Percentiles rank a stretch among this genome's conserved stretches.
Evolutionary conservation across 2,329 filamentous ascomycete species (phyloP).

Genomic region (Diaporthe caulivora): DNA sequence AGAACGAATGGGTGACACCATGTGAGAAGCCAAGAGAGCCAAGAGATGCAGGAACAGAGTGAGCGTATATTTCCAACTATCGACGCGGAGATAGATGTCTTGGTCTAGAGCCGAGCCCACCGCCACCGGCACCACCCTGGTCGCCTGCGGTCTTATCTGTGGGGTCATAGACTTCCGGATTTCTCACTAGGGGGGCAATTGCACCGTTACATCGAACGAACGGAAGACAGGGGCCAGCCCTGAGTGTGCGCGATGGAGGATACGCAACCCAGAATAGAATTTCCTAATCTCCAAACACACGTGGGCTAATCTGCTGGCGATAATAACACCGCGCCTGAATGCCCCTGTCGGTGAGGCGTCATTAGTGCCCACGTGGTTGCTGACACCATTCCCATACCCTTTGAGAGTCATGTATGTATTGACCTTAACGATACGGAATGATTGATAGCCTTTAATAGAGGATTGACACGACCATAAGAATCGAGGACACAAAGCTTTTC

Average conservation of each 20-base stretch:
- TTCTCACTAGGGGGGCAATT: background rate
- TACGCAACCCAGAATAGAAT: background rate
- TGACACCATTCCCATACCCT: background rate
- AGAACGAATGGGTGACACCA: background rate
- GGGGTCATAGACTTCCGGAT: background rate
- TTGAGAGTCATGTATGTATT: background rate
- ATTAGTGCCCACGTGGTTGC: background rate
- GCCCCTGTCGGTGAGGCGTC: background rate
- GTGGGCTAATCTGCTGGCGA: background rate
- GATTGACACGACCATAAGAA: no score
- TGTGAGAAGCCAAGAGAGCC: constrained; percentile 1
- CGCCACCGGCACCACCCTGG: background rate
- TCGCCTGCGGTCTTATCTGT: constrained; percentile 13
- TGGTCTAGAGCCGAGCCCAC: background rate
- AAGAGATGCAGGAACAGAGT: background rate
- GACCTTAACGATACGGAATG: background rate
- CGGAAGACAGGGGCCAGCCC: no score
- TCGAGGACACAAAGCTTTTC: no score
- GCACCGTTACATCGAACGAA: background rate
- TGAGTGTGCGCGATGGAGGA: no score
- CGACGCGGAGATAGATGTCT: constrained; percentile 1
- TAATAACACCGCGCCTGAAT: background rate
- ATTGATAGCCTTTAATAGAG: no score
- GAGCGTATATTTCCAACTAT: background rate
- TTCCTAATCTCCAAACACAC: background rate